Conservation (phyloP, 805 yeast genomes). For the Yarrowia sp. region DNA sequence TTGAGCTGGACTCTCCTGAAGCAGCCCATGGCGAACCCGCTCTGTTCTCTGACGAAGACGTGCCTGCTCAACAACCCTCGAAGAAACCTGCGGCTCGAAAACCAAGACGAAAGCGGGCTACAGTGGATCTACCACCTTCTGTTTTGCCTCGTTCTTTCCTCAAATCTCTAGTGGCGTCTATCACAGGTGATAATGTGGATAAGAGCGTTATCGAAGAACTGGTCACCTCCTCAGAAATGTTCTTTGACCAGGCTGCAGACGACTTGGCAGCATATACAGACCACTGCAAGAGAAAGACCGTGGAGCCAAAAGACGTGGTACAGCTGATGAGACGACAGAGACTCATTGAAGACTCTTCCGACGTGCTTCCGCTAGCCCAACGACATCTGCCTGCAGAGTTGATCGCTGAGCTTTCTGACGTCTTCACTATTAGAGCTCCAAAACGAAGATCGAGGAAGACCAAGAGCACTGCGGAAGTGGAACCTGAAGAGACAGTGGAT, state of each 20-base stretch:
- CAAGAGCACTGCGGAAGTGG: neutral
- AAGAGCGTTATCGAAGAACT: constrained; percentile 33
- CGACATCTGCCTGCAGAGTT: constrained; percentile 37
- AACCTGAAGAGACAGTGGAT: neutral
- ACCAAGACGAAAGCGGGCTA: neutral
- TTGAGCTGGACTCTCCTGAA: neutral
- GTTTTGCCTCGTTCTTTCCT: constrained; percentile 26
- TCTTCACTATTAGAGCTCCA: constrained; percentile 11
- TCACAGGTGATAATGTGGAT: constrained; percentile 23
- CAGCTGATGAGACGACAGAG: constrained; percentile 38
- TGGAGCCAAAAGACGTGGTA: constrained; percentile 35
- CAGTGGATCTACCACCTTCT: neutral
- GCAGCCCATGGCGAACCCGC: neutral
- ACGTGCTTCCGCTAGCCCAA: constrained; percentile 35
- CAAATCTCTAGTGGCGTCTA: constrained; percentile 27
- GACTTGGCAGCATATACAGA: constrained; percentile 38
- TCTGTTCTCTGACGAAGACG: neutral
- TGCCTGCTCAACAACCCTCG: neutral
- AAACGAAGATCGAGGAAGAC: neutral
- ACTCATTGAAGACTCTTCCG: constrained; percentile 29
- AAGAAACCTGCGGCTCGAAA: neutral
- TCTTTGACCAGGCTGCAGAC: constrained; percentile 34
- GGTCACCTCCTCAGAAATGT: constrained; percentile 34
- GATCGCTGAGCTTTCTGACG: constrained; percentile 20
- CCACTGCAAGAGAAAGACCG: constrained; percentile 36